Conservation (phyloP, 169 alveolate species). For the Eimeria praecox region DNA sequence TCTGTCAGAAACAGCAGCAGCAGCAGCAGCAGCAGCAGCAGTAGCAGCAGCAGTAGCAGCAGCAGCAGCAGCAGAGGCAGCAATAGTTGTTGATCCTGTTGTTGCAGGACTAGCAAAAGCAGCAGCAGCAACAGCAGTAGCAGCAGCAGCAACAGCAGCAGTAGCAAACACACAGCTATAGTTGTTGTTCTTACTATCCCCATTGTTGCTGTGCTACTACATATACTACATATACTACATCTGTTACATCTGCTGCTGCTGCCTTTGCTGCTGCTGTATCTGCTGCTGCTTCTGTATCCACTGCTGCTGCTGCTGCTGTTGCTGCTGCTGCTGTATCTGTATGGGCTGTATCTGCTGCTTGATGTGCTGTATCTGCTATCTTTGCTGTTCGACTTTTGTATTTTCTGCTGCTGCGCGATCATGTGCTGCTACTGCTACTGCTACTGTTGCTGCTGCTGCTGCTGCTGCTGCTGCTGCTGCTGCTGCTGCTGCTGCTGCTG, state of each 20-base stretch:
- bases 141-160: not conserved
- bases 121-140: slow-evolving; percentile 37
- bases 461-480: slow-evolving; percentile 51
- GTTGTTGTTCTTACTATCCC: too few relatives aligned
- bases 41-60: not conserved
- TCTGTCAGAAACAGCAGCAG: not conserved
- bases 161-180: not conserved
- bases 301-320: not conserved
- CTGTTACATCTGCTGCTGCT: not conserved
- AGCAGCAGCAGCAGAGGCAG: not conserved
- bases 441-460: slow-evolving; percentile 18
- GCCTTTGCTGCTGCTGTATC: not conserved
- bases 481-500: slow-evolving; percentile 43
- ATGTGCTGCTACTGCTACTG: not conserved
- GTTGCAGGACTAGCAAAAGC: not conserved
- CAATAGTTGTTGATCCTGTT: not conserved
- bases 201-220: too few relatives aligned
- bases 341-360: slow-evolving; percentile 20
- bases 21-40: not conserved
- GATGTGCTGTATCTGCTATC: too few relatives aligned
- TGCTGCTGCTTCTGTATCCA: not conserved
- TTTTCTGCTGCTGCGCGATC: not conserved
- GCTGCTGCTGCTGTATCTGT: slow-evolving; percentile 46
- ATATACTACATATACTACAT: too few relatives aligned
- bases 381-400: not conserved